Evolutionary conservation across 2,329 filamentous ascomycete species (phyloP).

Genomic region (Epichloe sibirici): DNA sequence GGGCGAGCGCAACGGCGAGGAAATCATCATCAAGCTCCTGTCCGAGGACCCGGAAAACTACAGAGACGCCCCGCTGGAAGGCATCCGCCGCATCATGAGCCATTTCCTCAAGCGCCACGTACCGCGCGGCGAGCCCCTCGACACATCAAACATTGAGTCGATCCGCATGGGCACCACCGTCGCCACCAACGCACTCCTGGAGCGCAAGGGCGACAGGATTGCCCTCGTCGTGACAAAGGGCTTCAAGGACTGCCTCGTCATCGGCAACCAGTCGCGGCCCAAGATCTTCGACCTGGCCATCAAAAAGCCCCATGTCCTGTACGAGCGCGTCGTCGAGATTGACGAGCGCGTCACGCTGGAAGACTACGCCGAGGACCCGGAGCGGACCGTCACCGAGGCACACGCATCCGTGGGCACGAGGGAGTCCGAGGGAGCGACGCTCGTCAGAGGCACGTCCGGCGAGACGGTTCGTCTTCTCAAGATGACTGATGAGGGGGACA

Average conservation of each 20-base stretch:
- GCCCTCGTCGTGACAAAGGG: slow-evolving; percentile 61
- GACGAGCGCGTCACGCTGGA: slow-evolving; percentile 64
- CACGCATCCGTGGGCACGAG: slow-evolving; percentile 38
- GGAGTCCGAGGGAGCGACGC: slow-evolving; percentile 36
- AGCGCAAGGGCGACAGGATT: slow-evolving; percentile 60
- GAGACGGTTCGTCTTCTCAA: slow-evolving; percentile 57
- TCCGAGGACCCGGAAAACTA: slow-evolving; percentile 64
- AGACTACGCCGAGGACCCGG: slow-evolving; percentile 60
- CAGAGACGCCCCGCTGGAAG: slow-evolving; percentile 60
- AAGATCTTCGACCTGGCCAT: slow-evolving; percentile 65
- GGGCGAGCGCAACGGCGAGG: slow-evolving; percentile 50
- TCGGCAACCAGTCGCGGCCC: slow-evolving; percentile 62
- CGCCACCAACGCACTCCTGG: slow-evolving; percentile 64
- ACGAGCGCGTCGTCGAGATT: slow-evolving; percentile 59
- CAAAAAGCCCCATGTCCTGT: slow-evolving; percentile 53
- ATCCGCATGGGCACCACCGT: slow-evolving; percentile 77
- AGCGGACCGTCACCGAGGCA: slow-evolving; percentile 26
- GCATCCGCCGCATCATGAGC: slow-evolving; percentile 42
- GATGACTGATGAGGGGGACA: slow-evolving; percentile 41
- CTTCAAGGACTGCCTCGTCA: slow-evolving; percentile 59
- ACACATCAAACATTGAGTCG: slow-evolving; percentile 37
- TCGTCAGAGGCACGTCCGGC: slow-evolving; percentile 55
- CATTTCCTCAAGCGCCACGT: slow-evolving; percentile 19
- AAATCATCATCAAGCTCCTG: slow-evolving; percentile 59
- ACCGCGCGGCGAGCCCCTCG: slow-evolving; percentile 20